phyloP scores from a whole-genome alignment of 2,329 filamentous ascomycete species.

The Colletotrichum sp. region DNA sequence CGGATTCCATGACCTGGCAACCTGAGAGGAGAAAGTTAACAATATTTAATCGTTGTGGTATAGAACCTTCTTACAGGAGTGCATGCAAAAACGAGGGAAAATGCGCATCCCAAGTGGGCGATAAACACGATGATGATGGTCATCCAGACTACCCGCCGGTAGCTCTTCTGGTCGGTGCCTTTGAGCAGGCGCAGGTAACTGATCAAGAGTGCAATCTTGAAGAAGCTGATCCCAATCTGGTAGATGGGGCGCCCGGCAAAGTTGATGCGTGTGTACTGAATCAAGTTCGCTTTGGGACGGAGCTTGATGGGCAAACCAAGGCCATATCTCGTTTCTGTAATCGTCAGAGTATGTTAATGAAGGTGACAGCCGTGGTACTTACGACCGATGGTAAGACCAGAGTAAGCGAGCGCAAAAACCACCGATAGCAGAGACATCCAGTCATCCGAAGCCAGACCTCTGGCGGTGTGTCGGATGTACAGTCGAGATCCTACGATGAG shows the following conservation, averaged over 20 bases:
- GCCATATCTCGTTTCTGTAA: constrained; percentile 55
- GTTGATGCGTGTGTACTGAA: constrained; percentile 54
- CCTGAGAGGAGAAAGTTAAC: constrained; percentile 22
- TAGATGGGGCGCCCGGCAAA: constrained; percentile 60
- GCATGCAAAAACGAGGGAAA: constrained; percentile 56
- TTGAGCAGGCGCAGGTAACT: constrained; percentile 57
- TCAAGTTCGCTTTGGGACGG: constrained; percentile 47
- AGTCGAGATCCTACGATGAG: constrained; percentile 45
- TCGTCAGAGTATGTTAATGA: background rate
- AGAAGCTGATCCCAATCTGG: constrained; percentile 59
- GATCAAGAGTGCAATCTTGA: constrained; percentile 59
- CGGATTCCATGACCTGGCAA: constrained; percentile 51
- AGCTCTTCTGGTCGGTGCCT: constrained; percentile 48
- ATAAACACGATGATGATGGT: constrained; percentile 47
- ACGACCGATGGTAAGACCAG: constrained; percentile 54
- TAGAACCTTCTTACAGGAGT: constrained; percentile 40
- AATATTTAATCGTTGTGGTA: background rate
- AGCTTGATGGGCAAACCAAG: constrained; percentile 50
- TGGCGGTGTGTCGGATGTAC: constrained; percentile 43
- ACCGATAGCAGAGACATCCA: constrained; percentile 44
- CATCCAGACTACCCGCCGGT: constrained; percentile 48
- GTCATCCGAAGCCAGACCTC: constrained; percentile 53
- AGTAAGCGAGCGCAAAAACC: constrained; percentile 54
- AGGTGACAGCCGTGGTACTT: constrained; percentile 24
- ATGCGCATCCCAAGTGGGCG: constrained; percentile 51